Conservation (phyloP, 164 flowering plant genomes). For the grape (Vitis vinifera) region ASM3070453v1 NC_081814.1:6129501-6130000, state of each 20-base stretch:
- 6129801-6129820: too few species aligned
- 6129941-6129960: too few species aligned
- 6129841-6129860: too few species aligned
- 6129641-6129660: constrained; percentile 74
- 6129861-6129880: too few species aligned
- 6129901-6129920: too few species aligned
- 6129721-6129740: constrained; percentile 41
- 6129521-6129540: too few species aligned
- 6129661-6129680: constrained; percentile 70
- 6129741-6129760: constrained; percentile 40
- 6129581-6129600: constrained; percentile 58
- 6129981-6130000: too few species aligned
- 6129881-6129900: too few species aligned
- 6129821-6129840: too few species aligned
- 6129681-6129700: constrained; percentile 56
- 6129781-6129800: neutral
- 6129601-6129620: constrained; percentile 68
- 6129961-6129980: too few species aligned
- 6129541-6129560: neutral
- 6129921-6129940: too few species aligned
- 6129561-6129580: constrained; percentile 34
- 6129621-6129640: constrained; percentile 72
- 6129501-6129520: neutral
- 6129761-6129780: constrained; percentile 33
- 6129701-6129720: constrained; percentile 55